Percentiles rank a stretch among this genome's conserved stretches.
phyloP scores from a whole-genome alignment of 495 filamentous ascomycete genomes.

The Staphylotrichum tortipilum region DNA sequence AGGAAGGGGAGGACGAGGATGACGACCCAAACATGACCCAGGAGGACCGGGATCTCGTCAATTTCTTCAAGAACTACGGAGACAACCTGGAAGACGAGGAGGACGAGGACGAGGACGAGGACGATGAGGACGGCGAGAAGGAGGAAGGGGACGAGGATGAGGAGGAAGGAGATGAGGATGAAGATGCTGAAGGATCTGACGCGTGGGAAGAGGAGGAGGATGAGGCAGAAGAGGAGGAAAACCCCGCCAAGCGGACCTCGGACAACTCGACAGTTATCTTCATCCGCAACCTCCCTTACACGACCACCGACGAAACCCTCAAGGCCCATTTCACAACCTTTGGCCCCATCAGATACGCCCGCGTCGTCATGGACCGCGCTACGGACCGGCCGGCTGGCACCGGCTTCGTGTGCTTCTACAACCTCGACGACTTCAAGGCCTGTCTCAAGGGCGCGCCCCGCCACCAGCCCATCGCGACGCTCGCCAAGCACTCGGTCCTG shows the following conservation, averaged over 20 bases:
- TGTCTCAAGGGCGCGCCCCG: conserved; percentile 70
- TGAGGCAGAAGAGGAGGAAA: conserved; percentile 32
- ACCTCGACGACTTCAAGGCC: conserved; percentile 56
- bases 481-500: conserved; percentile 65
- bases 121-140: conserved; percentile 27
- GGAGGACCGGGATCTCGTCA: conserved; percentile 26
- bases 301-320: conserved; percentile 66
- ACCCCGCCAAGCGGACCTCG: conserved; percentile 22
- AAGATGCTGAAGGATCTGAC: conserved; percentile 21
- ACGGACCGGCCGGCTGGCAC: conserved; percentile 84
- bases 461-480: conserved; percentile 33
- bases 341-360: conserved; percentile 74
- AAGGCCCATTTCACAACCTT: conserved; percentile 78
- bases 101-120: conserved; percentile 35
- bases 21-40: conserved; percentile 35
- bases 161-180: conserved; percentile 29
- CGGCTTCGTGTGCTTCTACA: conserved; percentile 89
- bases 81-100: conserved; percentile 40
- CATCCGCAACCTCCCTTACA: conserved; percentile 90
- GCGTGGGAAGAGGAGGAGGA: too few relatives aligned
- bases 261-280: conserved; percentile 72
- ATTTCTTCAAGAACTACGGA: conserved; percentile 25
- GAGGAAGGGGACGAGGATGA: conserved; percentile 33
- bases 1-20: conserved; percentile 29
- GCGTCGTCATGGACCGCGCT: conserved; percentile 75